phyloP scores from a whole-genome alignment of 106 monocot species.

The Dendrobium nobile region DNA sequence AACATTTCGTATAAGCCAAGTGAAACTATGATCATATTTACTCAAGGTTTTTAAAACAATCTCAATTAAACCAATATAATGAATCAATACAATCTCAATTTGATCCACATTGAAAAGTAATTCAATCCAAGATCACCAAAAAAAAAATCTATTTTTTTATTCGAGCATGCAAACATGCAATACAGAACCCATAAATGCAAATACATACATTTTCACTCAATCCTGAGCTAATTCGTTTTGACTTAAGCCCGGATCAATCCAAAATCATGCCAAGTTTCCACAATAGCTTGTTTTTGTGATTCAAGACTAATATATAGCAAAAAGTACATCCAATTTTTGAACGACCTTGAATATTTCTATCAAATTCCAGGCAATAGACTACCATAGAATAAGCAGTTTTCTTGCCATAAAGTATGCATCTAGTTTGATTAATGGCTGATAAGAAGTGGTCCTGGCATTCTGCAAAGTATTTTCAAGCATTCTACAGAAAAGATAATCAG shows the following conservation, averaged over 20 bases:
- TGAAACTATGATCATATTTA: no score
- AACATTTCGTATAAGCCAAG: no score
- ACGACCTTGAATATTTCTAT: not conserved
- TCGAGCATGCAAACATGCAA: not conserved
- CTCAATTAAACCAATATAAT: no score
- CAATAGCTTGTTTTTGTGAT: not conserved
- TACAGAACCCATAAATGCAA: not conserved
- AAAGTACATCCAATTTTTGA: not conserved
- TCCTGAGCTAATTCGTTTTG: not conserved
- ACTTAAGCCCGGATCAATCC: not conserved
- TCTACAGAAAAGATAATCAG: not conserved
- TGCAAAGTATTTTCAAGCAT: not conserved
- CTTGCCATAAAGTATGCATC: not conserved
- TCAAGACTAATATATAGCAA: not conserved
- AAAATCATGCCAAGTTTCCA: not conserved
- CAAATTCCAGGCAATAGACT: not conserved
- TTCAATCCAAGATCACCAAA: no score
- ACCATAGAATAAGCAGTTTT: not conserved
- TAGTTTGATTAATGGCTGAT: not conserved
- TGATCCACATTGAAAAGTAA: no score
- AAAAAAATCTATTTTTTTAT: no score
- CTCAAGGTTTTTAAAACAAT: no score
- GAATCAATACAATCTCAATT: no score
- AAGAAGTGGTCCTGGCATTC: not conserved
- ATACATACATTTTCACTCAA: not conserved